Base-by-base conservation (phyloP, 306 rosid genomes). In the Abrus pulchellus region DNA sequence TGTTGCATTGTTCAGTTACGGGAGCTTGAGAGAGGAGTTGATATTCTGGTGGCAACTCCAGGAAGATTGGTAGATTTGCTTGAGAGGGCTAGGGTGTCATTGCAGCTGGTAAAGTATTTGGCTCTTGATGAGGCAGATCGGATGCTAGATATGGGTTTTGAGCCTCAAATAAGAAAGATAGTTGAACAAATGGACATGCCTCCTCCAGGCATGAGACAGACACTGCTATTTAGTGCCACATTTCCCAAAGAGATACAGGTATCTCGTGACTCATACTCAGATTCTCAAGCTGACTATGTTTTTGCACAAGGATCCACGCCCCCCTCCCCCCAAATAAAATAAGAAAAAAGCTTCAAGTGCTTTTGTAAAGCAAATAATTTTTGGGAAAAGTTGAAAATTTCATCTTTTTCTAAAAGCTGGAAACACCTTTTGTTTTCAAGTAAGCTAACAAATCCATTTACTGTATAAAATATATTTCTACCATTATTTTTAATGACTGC, bases 101-200 rank as follows among this genome's bases (percentile, higher is more conserved):
- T 93, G 83, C 87, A 90, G 87, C 88, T 88, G 94, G 85, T 87
- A 80, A 82, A 79, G 68, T 91, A 93, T 79, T 82, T 93, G 85
- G 98, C 97, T 30, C 92, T 93, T 74, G 98, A 93, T 54, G 98
- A 93, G 88, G 98, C 98, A 53, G 97, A 93, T 82, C 86, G 98
- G 78, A 93, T 93, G 98, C 90, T 93, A 82, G 98, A 93, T 80
- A 93, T 93, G 98, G 98, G 98, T 70, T 93, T 93, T 85, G 98
- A 93, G 85, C 98, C 98, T 82, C 97, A 93, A 87, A 93, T 93
- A 53, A 90, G 97, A 76, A 91, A 88, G 74, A 91, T 93, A 48
- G 97, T 93, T 75, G 89, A 93, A 49, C 93, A 93, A 85, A 88
- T 90, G 93, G 97, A 91, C 85, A 93, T 93, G 97, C 97, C 97